Conservation (phyloP, 495 filamentous ascomycete genomes). For the Pyronema omphalodes region DNA sequence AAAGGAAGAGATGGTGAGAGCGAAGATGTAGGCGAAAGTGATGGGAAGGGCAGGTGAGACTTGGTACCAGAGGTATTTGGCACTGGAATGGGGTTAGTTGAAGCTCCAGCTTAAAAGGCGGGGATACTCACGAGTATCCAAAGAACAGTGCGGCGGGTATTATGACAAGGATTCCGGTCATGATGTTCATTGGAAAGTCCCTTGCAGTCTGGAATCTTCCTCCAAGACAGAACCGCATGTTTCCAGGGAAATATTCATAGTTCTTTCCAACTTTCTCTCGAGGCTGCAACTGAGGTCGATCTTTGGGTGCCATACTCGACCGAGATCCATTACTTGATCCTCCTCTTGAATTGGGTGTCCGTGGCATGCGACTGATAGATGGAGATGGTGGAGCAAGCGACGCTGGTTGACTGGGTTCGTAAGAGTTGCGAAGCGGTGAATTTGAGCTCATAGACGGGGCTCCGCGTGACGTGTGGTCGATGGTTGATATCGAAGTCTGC, state of each 20-base stretch:
- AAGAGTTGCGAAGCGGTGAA: slow-evolving; percentile 22
- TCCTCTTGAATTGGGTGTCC: slow-evolving; percentile 8
- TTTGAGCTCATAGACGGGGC: slow-evolving; percentile 19
- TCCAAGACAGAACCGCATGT: slow-evolving; percentile 71
- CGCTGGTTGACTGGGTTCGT: not conserved
- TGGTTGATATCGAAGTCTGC: slow-evolving; percentile 38
- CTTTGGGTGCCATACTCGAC: not conserved
- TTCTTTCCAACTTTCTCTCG: slow-evolving; percentile 41
- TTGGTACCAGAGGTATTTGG: slow-evolving; percentile 76
- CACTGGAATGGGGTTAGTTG: slow-evolving; percentile 28
- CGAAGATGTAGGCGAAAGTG: slow-evolving; percentile 75
- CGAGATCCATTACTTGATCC: slow-evolving; percentile 18
- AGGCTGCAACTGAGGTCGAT: not conserved
- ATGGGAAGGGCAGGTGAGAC: slow-evolving; percentile 85
- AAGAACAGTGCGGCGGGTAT: slow-evolving; percentile 70
- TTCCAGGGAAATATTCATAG: slow-evolving; percentile 81
- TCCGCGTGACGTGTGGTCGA: slow-evolving; percentile 28
- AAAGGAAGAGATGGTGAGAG: slow-evolving; percentile 80
- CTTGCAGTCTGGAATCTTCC: slow-evolving; percentile 76
- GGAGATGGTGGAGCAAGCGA: not conserved
- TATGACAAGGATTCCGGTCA: slow-evolving; percentile 59
- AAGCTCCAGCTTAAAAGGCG: not conserved
- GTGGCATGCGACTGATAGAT: slow-evolving; percentile 7
- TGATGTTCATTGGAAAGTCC: slow-evolving; percentile 80
- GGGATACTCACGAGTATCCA: slow-evolving; percentile 46